Percentiles rank a stretch among this genome's conserved stretches.
These are phyloP conservation scores for Cladosporium colombiae DNA, from an alignment of 2,329 filamentous ascomycete genomes.

Conservation along the genomic window DNA sequence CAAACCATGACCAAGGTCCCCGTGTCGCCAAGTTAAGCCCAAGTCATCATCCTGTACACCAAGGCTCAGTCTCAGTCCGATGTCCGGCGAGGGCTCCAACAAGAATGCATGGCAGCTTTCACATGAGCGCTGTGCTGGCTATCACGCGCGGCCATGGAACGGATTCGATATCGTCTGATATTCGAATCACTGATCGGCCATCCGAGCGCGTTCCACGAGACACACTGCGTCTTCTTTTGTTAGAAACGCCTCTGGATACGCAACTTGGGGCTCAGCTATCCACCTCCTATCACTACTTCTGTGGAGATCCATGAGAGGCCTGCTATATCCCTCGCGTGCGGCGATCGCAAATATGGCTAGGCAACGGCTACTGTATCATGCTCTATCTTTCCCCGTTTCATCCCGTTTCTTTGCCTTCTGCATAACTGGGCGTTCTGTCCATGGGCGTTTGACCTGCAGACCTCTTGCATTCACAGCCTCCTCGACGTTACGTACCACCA, in stretches of 20 bases:
- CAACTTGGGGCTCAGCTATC: not conserved
- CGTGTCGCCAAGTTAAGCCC: conserved; percentile 2
- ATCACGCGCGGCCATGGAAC: not conserved
- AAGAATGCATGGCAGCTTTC: not conserved
- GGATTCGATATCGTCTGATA: not conserved
- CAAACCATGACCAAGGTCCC: not conserved
- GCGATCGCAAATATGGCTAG: conserved; percentile 6
- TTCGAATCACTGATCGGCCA: conserved; percentile 1
- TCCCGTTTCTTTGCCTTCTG: not conserved
- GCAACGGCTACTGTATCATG: conserved; percentile 12
- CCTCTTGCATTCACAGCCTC: conserved; percentile 7
- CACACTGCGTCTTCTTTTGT: not conserved
- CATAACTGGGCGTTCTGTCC: not conserved
- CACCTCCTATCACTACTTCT: conserved; percentile 6
- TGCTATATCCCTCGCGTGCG: not conserved
- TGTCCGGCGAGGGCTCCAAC: conserved; percentile 3
- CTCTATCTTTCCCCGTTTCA: not conserved
- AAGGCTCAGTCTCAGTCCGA: not conserved
- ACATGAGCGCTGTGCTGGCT: not conserved
- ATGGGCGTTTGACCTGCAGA: not conserved
- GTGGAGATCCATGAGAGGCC: not conserved
- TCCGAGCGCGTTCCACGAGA: conserved; percentile 3
- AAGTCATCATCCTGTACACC: conserved; percentile 13
- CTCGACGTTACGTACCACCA: not conserved
- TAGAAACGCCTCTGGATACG: not conserved